Conservation (phyloP, 129 eudicot genomes). For the Helianthus annuus region DNA sequence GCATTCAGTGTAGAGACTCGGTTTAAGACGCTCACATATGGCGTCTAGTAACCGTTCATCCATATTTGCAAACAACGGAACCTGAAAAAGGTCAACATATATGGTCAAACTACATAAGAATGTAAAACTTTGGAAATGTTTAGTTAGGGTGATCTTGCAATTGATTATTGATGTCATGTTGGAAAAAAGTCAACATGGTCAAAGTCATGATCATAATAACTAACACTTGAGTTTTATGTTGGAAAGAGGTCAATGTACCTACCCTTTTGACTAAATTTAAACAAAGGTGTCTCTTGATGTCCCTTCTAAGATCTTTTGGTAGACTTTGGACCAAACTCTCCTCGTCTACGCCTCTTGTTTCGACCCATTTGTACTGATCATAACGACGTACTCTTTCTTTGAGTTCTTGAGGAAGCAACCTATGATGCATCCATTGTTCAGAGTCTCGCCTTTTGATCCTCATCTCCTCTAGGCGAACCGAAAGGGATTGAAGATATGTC, state of each 20-base stretch:
- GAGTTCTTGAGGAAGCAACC: constrained; percentile 84
- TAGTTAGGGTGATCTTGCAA: background rate
- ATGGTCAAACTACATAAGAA: background rate
- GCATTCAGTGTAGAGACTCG: constrained; percentile 78
- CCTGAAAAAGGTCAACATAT: constrained; percentile 43
- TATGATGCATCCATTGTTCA: constrained; percentile 98
- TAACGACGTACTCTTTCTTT: constrained; percentile 87
- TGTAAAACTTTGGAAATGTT: background rate
- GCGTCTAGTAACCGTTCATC: constrained; percentile 91
- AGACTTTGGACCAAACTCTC: constrained; percentile 84
- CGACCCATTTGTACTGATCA: constrained; percentile 91
- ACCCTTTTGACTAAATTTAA: constrained; percentile 87
- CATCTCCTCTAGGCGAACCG: constrained; percentile 93
- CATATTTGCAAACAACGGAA: constrained; percentile 90
- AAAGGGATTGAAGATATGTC: constrained; percentile 91
- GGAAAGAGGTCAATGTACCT: constrained; percentile 14
- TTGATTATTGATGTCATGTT: background rate
- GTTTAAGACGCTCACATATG: constrained; percentile 83
- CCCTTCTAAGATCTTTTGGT: constrained; percentile 91
- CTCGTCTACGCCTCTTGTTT: constrained; percentile 96
- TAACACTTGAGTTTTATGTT: background rate
- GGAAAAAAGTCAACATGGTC: background rate
- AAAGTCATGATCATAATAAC: background rate
- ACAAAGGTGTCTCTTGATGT: constrained; percentile 91
- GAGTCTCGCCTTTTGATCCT: constrained; percentile 86